phyloP scores from a whole-genome alignment of 768 basidiomycete species.

The Tulasnella sp. region DNA sequence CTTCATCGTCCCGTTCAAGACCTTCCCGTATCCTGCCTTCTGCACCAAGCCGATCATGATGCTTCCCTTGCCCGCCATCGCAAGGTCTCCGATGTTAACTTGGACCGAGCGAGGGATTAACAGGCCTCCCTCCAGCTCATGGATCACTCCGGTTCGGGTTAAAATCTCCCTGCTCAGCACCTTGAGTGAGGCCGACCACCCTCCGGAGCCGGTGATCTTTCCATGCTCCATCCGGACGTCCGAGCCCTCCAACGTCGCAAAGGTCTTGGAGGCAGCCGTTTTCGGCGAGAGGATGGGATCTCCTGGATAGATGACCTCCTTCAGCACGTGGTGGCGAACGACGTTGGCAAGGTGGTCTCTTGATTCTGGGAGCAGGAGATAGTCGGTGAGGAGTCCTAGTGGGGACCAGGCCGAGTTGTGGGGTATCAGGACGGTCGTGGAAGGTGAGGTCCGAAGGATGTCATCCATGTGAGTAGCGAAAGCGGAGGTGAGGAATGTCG shows the following conservation, averaged over 20 bases:
- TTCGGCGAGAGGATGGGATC: constrained; percentile 40
- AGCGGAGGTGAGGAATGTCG: constrained; percentile 86
- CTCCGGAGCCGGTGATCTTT: constrained; percentile 51
- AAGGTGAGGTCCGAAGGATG: constrained; percentile 62
- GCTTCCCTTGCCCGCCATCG: constrained; percentile 83
- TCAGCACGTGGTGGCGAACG: constrained; percentile 83
- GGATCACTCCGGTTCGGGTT: constrained; percentile 88
- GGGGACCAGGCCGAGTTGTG: constrained; percentile 86
- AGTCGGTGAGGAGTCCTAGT: constrained; percentile 85
- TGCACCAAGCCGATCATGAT: constrained; percentile 85
- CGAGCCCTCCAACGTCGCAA: constrained; percentile 82
- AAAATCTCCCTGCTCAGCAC: constrained; percentile 57
- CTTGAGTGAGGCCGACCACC: constrained; percentile 30
- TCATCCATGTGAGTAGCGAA: constrained; percentile 86
- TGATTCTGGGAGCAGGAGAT: constrained; percentile 68
- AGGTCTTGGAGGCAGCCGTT: constrained; percentile 66
- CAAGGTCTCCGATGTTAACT: constrained; percentile 85
- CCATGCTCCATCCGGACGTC: constrained; percentile 75
- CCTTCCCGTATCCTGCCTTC: constrained; percentile 88
- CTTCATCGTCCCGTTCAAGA: constrained; percentile 72
- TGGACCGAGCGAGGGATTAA: constrained; percentile 86
- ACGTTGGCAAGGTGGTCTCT: constrained; percentile 81
- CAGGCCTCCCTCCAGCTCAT: constrained; percentile 75
- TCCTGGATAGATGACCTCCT: constrained; percentile 71
- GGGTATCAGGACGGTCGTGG: constrained; percentile 83